These are phyloP conservation scores for Yarrowia sp. DNA, from an alignment of 805 yeast species.

Conservation along the genomic window DNA sequence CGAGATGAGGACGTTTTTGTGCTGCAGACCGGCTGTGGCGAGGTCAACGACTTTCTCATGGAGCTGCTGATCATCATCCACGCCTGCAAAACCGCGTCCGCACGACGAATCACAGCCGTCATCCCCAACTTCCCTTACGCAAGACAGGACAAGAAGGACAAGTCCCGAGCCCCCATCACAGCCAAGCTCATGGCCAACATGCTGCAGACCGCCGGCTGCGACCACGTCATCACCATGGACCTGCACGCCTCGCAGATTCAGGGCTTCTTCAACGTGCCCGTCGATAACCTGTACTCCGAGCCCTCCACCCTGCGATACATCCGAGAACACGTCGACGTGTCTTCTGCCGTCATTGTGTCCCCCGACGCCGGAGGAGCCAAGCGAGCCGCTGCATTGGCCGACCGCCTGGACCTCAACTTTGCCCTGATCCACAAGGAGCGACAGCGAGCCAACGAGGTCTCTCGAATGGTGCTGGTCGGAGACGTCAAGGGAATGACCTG, in stretches of 20 bases:
- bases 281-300: conserved; percentile 94
- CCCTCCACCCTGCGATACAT: conserved; percentile 87
- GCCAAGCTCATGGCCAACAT: conserved; percentile 93
- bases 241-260: conserved; percentile 97
- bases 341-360: conserved; percentile 79
- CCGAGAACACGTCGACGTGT: conserved; percentile 63
- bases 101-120: conserved; percentile 91
- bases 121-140: conserved; percentile 97
- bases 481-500: conserved; percentile 86
- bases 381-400: conserved; percentile 94
- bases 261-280: conserved; percentile 95
- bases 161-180: conserved; percentile 94
- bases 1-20: conserved; percentile 90
- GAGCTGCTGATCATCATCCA: conserved; percentile 88
- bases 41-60: conserved; percentile 83
- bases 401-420: conserved; percentile 86
- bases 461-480: conserved; percentile 94
- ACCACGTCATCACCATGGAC: conserved; percentile 96
- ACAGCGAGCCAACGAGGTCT: conserved; percentile 92
- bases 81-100: conserved; percentile 96
- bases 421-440: conserved; percentile 97
- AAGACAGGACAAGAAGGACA: conserved; percentile 96
- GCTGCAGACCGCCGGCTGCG: conserved; percentile 91
- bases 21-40: conserved; percentile 85
- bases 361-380: conserved; percentile 99